Evolutionary conservation across 192 early-diverging fungal species (phyloP).

Genomic region (Tieghemiomyces parasiticus): DNA sequence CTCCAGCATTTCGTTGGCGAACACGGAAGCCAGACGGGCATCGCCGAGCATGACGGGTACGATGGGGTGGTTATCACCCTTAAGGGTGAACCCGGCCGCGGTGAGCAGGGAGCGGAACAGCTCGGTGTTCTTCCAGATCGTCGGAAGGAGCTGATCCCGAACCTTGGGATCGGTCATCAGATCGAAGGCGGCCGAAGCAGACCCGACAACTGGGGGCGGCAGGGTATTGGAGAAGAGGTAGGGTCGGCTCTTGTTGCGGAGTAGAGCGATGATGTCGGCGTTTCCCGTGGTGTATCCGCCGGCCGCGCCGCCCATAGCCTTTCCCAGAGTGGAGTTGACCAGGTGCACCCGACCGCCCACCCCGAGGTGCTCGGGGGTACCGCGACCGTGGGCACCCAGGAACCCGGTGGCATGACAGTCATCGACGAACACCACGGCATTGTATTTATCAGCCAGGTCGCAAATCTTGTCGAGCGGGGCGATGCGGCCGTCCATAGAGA

Average conservation of each 20-base stretch:
- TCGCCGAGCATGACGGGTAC: conserved; percentile 42
- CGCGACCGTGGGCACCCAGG: conserved; percentile 44
- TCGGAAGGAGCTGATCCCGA: conserved; percentile 25
- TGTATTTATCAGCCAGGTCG: conserved; percentile 52
- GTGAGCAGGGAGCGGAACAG: conserved; percentile 40
- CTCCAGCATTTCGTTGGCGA: conserved; percentile 34
- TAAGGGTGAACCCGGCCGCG: conserved; percentile 44
- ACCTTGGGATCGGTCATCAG: conserved; percentile 28
- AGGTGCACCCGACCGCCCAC: conserved; percentile 36
- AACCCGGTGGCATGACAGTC: conserved; percentile 59
- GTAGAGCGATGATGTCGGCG: conserved; percentile 23
- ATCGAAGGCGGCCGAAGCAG: conserved; percentile 32
- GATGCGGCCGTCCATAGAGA: conserved; percentile 48
- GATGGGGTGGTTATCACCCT: conserved; percentile 41
- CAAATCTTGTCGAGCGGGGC: conserved; percentile 44
- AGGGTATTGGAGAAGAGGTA: conserved; percentile 42
- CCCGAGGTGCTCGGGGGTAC: conserved; percentile 47
- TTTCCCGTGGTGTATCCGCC: conserved; percentile 33
- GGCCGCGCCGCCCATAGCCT: conserved; percentile 37
- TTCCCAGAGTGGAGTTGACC: conserved; percentile 43
- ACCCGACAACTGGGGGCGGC: conserved; percentile 35
- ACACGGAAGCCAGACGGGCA: conserved; percentile 27
- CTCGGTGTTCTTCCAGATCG: conserved; percentile 40
- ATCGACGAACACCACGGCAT: conserved; percentile 55
- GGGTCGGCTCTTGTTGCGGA: conserved; percentile 35